Percentiles rank a stretch among this genome's conserved stretches.
These are phyloP conservation scores for Phanerodontia chrysosporium DNA, from an alignment of 768 basidiomycete species.

Conservation along the genomic window DNA sequence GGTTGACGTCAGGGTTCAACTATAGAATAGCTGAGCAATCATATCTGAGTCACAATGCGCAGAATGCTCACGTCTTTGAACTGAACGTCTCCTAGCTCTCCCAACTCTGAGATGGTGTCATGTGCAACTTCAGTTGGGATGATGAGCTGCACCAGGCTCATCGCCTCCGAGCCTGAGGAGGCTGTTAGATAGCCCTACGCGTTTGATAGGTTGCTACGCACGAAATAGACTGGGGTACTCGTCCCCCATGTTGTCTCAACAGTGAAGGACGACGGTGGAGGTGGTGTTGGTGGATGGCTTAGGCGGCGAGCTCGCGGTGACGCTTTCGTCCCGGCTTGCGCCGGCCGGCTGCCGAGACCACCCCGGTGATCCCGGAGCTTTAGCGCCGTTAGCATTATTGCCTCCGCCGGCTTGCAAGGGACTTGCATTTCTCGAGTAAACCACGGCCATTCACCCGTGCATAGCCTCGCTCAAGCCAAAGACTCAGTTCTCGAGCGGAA, in stretches of 20 bases:
- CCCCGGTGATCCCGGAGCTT: neutral
- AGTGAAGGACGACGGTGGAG: neutral
- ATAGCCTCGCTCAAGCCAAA: neutral
- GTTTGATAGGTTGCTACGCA: conserved; percentile 35
- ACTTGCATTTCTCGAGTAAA: neutral
- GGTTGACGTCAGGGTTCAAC: conserved; percentile 93
- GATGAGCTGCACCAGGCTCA: conserved; percentile 97
- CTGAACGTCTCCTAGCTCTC: conserved; percentile 92
- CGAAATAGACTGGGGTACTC: conserved; percentile 85
- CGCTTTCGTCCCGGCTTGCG: conserved; percentile 1
- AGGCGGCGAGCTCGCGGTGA: conserved; percentile 1
- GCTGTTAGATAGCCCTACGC: too few species aligned
- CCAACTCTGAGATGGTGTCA: conserved; percentile 92
- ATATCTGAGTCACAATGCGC: neutral
- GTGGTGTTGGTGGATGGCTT: neutral
- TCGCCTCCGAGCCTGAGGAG: conserved; percentile 93
- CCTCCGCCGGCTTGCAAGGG: neutral
- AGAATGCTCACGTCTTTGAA: conserved; percentile 85
- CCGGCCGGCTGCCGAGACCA: neutral
- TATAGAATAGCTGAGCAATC: conserved; percentile 27
- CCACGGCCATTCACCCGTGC: neutral
- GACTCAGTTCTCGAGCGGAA: too few species aligned
- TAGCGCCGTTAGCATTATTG: neutral
- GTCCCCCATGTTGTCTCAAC: conserved; percentile 52
- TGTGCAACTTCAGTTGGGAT: conserved; percentile 97